phyloP scores from a whole-genome alignment of 352 stramenopile species.

The Globisporangium polare region DNA sequence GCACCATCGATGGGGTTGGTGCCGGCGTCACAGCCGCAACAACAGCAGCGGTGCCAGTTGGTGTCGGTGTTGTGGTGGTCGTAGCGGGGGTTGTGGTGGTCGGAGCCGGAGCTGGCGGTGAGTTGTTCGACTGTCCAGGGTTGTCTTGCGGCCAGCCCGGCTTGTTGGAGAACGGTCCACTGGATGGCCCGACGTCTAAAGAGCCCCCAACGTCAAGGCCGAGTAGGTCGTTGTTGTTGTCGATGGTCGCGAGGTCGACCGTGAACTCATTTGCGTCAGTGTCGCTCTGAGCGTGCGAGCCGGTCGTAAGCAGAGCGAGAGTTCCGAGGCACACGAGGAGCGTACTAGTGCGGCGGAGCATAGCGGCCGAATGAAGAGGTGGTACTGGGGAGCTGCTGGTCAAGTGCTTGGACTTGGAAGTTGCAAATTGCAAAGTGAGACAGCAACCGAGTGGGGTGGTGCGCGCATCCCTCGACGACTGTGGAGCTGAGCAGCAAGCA shows the following conservation, averaged over 20 bases:
- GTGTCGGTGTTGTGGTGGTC: neutral
- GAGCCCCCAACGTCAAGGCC: neutral
- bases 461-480: no score
- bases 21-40: neutral
- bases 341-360: neutral
- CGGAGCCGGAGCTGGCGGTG: neutral
- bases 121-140: neutral
- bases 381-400: neutral
- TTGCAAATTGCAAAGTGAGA: constrained; percentile 5
- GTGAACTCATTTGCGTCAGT: neutral
- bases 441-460: neutral
- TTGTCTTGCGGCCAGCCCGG: neutral
- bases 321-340: constrained; percentile 1
- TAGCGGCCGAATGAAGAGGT: neutral
- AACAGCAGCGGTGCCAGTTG: no score
- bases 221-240: neutral
- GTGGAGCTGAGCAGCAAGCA: neutral
- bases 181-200: constrained; percentile 1
- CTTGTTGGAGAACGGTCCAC: constrained; percentile 7
- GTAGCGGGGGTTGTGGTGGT: neutral
- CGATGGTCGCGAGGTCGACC: neutral
- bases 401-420: constrained; percentile 6
- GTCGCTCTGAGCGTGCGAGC: neutral
- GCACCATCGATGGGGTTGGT: constrained; percentile 2
- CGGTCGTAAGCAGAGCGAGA: neutral